Base-by-base conservation (phyloP, 1,284 basidiomycete species). In the Cystobasidiaceae sp. region DNA sequence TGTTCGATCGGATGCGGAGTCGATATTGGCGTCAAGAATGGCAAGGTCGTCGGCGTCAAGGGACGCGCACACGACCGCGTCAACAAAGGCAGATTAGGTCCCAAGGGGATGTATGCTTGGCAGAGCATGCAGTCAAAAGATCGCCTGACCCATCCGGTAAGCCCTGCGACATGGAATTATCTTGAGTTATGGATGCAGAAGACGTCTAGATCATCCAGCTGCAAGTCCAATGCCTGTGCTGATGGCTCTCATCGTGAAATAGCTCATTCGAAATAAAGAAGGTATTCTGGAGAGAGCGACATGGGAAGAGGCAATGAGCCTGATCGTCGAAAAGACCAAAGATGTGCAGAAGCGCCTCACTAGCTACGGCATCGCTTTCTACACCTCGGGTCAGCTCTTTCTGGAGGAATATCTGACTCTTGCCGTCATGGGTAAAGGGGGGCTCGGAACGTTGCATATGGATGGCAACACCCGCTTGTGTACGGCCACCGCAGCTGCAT, bases 71-170 rank as follows among this genome's bases (percentile, higher is more conserved):
- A 46, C 9, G 57, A 59, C 33, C 44, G 57, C 4, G 57, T 59
- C 27, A 59, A 59, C 45, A 59, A 33, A 49, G 57, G 57, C 15
- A 15, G 57, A 33, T 37, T 59, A 11, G 57, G 57, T 32, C 57
- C 57, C 8, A 59, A 59, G 33, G 57, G 57, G 21, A 49, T 59
- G 57, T 59, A 59, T 33, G 33, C 57, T 30, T 59, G 57, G 57
- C 57, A 59, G 25, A 21, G n/a, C 5, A 59, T 48, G 27, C 28
- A 27, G 6, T 59, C 57, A 9, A 59, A 49, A 23, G 57, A 59
- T 32, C 43, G 57, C 23, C 57, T 59, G 8, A 28, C 44, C 13
- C 44, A 59, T 48, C 57, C 57, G 21, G 57, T 49, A 27, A 17
- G 57, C 45, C n/a, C n/a, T n/a, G n/a, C n/a, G n/a, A n/a, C n/a